phyloP scores from a whole-genome alignment of 257 asterid species.

The Rauvolfia tetraphylla region DNA sequence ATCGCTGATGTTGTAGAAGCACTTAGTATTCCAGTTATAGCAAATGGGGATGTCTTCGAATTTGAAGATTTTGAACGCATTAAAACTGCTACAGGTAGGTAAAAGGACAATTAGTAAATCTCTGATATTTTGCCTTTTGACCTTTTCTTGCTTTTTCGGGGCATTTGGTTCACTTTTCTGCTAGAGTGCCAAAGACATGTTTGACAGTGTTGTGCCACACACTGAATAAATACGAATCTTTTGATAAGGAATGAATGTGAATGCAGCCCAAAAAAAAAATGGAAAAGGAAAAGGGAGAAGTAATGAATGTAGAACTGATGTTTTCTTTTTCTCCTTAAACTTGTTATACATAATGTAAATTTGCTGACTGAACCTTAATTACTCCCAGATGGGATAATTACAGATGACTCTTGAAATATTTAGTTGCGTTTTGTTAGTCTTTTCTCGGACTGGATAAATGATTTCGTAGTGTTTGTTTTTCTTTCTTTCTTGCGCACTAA shows the following conservation, averaged over 20 bases:
- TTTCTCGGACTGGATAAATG: too few relatives aligned
- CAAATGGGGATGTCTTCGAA: conserved; percentile 90
- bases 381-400: too few relatives aligned
- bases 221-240: neutral
- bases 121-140: neutral
- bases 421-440: too few relatives aligned
- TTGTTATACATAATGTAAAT: neutral
- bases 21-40: conserved; percentile 85
- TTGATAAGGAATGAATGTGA: neutral
- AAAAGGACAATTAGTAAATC: neutral
- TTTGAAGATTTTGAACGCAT: conserved; percentile 77
- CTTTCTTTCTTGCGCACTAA: neutral
- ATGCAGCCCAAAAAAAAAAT: too few relatives aligned
- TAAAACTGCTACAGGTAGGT: conserved; percentile 71
- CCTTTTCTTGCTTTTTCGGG: neutral
- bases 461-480: too few relatives aligned
- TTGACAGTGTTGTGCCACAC: neutral
- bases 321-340: neutral
- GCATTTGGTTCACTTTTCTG: neutral
- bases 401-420: too few relatives aligned
- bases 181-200: neutral
- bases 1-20: conserved; percentile 88
- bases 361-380: neutral
- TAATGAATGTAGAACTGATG: too few relatives aligned
- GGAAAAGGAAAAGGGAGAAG: too few relatives aligned